A percentile compares a stretch with the other conserved stretches of the same genome.
phyloP scores from a whole-genome alignment of 2,329 filamentous ascomycete genomes.

The Cercospora nicotianae region DNA sequence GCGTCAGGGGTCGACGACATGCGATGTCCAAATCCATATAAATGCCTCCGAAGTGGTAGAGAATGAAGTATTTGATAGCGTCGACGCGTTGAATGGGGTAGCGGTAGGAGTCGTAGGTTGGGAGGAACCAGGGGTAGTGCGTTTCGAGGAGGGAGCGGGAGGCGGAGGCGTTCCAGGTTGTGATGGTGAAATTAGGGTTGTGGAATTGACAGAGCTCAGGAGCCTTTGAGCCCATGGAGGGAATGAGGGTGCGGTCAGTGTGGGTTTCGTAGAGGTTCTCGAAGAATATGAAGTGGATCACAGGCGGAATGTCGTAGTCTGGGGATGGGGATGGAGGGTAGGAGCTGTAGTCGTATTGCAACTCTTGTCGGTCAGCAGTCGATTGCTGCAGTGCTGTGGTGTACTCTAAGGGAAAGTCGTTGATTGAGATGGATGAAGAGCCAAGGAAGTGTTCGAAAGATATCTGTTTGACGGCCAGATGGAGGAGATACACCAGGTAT shows the following conservation, averaged over 20 bases:
- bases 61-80: slow-evolving; percentile 71
- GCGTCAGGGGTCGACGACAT: slow-evolving; percentile 64
- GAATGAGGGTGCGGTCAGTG: slow-evolving; percentile 19
- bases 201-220: slow-evolving; percentile 17
- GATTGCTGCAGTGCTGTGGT: not conserved
- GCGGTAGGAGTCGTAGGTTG: slow-evolving; percentile 69
- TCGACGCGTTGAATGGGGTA: slow-evolving; percentile 77
- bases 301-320: slow-evolving; percentile 18
- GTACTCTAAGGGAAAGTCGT: slow-evolving; percentile 21
- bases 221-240: slow-evolving; percentile 22
- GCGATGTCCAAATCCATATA: slow-evolving; percentile 75
- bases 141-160: slow-evolving; percentile 22
- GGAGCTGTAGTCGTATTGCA: slow-evolving; percentile 12
- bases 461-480: slow-evolving; percentile 4
- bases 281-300: slow-evolving; percentile 32
- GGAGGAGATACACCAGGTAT: slow-evolving; percentile 1
- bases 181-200: slow-evolving; percentile 24
- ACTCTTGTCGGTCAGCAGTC: not conserved
- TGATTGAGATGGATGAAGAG: slow-evolving; percentile 18
- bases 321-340: not conserved
- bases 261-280: slow-evolving; percentile 23
- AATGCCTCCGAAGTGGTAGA: slow-evolving; percentile 72
- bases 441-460: slow-evolving; percentile 21
- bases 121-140: slow-evolving; percentile 34
- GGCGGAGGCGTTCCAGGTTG: slow-evolving; percentile 23